Base-by-base conservation (phyloP, 2,329 filamentous ascomycete genomes). In the Nigrospora osmanthi region DNA sequence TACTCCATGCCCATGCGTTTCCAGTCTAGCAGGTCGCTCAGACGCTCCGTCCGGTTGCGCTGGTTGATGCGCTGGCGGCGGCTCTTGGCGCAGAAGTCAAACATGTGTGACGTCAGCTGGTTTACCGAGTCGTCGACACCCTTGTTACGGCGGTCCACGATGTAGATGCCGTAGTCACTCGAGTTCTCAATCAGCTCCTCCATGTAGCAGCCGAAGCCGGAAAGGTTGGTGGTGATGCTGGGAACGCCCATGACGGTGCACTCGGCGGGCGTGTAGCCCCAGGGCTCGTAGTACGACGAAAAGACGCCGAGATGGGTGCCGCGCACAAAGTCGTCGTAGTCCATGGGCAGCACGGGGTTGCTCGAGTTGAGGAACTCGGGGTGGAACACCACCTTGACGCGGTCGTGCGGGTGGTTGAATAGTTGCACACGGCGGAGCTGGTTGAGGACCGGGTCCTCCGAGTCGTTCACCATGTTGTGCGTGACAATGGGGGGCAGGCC, bases 1-100 rank as follows among this genome's bases (percentile, higher is more conserved):
- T 98, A 98, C 69, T 98, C 93, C 83, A 97, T 85, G 17, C 93
- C 93, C 93, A 98, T 98, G 41, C 93, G 80, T 78, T 97, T 97
- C 93, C 93, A 98, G 69, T 98, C 93, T 35, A 98, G 76, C 48
- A 98, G 74, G 63, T 98, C 93, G 59, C 89, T 95, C 44, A 98
- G 72, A 40, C 93, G 82, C 73, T 98, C 93, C 0, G 93, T 98
- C 44, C 93, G 82, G 69, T 98, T 98, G 41, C 93, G 82, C 72
- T 97, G 93, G 75, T 98, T 98, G 76, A 98, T 98, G 42, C 93
- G 87, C 68, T 98, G 93, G 49, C 93, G 83, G 47, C 89, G 86
- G 66, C 87, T 95, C 81, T 98, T 98, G 61, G 78, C 78, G 50
- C 86, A 85, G 62, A 96, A 98, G 39, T 97, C 89, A 61, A 83